phyloP scores from a whole-genome alignment of 257 asterid genomes.

The Agastache rugosa region DNA sequence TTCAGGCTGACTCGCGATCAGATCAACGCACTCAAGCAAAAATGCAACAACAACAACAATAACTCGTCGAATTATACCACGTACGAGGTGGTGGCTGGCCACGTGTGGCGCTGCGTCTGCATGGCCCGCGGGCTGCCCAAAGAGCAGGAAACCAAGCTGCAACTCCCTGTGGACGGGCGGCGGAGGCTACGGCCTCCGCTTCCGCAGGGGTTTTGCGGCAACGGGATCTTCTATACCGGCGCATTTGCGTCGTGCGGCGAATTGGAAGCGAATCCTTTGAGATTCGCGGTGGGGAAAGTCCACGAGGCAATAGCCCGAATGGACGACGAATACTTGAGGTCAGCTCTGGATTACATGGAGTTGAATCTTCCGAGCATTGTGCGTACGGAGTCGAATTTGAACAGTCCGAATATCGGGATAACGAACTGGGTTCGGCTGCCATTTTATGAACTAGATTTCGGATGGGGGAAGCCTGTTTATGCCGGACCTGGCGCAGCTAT shows the following conservation, averaged over 20 bases:
- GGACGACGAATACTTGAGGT: conserved; percentile 59
- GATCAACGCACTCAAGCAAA: conserved; percentile 58
- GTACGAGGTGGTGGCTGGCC: conserved; percentile 71
- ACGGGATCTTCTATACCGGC: conserved; percentile 54
- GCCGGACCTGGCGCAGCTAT: conserved; percentile 60
- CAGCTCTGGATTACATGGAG: no score
- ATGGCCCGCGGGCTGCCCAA: conserved; percentile 57
- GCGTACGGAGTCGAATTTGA: conserved; percentile 43
- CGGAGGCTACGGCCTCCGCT: conserved; percentile 56
- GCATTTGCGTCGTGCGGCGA: conserved; percentile 59
- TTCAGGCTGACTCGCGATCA: conserved; percentile 55
- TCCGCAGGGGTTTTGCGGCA: conserved; percentile 63
- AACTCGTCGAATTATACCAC: conserved; percentile 53
- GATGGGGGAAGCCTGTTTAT: conserved; percentile 65
- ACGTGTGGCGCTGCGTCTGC: conserved; percentile 69
- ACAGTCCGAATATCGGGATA: conserved; percentile 64
- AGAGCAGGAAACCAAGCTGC: conserved; percentile 62
- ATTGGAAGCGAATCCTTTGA: conserved; percentile 47
- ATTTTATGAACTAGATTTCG: conserved; percentile 62
- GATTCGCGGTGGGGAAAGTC: conserved; percentile 53
- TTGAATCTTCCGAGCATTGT: no score
- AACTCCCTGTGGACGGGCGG: conserved; percentile 62
- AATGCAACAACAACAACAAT: conserved; percentile 54
- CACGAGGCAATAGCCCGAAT: conserved; percentile 54
- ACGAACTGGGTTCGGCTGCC: conserved; percentile 65